A percentile compares a stretch with the other conserved stretches of the same genome.
Evolutionary conservation across 306 rosid genomes (phyloP).

Genomic region (Styphnolobium japonicum): DNA sequence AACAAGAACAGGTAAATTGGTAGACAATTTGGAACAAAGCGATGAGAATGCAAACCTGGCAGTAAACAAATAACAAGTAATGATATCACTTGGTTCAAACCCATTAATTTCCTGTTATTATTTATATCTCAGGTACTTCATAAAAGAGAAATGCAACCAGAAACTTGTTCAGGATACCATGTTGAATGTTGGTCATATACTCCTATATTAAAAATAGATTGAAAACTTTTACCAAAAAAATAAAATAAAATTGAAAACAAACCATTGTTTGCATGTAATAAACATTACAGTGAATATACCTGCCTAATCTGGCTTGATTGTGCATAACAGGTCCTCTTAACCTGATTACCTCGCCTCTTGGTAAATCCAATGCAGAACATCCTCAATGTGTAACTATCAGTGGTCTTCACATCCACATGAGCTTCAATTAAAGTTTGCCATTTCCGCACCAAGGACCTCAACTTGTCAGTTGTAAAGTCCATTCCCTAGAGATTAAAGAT

Average conservation of each 20-base stretch:
- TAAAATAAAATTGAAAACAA: not conserved
- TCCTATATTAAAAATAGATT: not conserved
- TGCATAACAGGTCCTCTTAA: conserved; percentile 93
- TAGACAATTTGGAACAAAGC: not conserved
- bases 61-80: not conserved
- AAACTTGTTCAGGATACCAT: not conserved
- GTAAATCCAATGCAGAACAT: conserved; percentile 96
- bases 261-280: not conserved
- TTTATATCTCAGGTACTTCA: not conserved
- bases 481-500: conserved; percentile 53
- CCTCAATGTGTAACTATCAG: conserved; percentile 74
- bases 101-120: not conserved
- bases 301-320: conserved; percentile 88
- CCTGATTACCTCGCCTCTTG: conserved; percentile 75
- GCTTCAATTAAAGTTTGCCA: conserved; percentile 96
- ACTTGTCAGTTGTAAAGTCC: conserved; percentile 85
- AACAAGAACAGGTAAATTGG: too few species aligned
- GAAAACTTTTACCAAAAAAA: too few species aligned
- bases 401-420: conserved; percentile 90
- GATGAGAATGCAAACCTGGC: not conserved
- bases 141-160: not conserved
- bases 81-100: not conserved
- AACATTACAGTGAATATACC: conserved; percentile 33
- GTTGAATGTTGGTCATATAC: not conserved
- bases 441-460: conserved; percentile 83